Conservation (phyloP, 148 eudicot species). For the Gaultheria prostrata region DNA sequence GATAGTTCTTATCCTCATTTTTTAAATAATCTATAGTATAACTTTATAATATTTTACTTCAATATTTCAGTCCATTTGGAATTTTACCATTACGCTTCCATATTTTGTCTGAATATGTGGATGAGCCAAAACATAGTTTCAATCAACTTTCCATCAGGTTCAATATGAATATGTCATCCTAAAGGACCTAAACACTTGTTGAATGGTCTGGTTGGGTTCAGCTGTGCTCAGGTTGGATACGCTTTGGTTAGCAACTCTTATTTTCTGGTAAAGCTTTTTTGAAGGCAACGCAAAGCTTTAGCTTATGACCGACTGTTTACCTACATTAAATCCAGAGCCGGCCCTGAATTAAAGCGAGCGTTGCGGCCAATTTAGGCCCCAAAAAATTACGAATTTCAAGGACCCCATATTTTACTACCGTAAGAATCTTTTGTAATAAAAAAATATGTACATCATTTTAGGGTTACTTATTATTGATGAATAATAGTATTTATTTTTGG, state of each 20-base stretch:
- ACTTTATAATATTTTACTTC: too few relatives aligned
- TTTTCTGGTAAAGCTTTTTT: slow-evolving; percentile 2
- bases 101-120: background rate
- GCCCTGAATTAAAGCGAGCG: too few relatives aligned
- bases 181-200: background rate
- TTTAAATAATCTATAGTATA: background rate
- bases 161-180: background rate
- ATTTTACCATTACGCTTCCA: too few relatives aligned
- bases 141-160: background rate
- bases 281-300: background rate
- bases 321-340: too few relatives aligned
- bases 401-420: too few relatives aligned
- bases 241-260: slow-evolving; percentile 5
- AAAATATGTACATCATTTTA: too few relatives aligned
- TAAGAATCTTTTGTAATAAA: too few relatives aligned
- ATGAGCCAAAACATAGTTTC: background rate
- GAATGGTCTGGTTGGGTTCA: background rate
- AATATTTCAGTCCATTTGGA: too few relatives aligned
- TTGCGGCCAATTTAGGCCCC: too few relatives aligned
- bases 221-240: slow-evolving; percentile 4
- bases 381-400: too few relatives aligned
- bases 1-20: background rate
- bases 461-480: too few relatives aligned
- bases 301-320: background rate
- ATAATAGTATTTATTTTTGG: too few relatives aligned